A percentile compares a stretch with the other conserved stretches of the same genome.
Conservation (phyloP, 208 protist species). For the Leishmania amazonensis region DNA sequence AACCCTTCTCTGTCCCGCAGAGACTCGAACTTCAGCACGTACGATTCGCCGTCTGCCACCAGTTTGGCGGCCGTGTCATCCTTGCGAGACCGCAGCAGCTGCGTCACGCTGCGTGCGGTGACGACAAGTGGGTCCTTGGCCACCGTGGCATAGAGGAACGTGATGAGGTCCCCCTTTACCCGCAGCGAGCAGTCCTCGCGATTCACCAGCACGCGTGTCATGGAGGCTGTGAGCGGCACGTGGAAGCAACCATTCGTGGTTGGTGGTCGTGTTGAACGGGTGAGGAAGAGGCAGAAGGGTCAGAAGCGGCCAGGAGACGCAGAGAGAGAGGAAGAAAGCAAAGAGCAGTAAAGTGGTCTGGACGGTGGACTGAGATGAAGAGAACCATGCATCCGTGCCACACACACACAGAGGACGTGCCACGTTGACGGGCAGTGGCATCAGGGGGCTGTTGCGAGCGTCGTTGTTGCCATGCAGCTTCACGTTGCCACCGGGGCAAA, state of each 20-base stretch:
- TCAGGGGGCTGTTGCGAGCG: neutral
- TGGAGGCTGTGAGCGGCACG: neutral
- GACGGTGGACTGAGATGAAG: neutral
- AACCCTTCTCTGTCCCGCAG: conserved; percentile 45
- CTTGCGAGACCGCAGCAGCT: conserved; percentile 73
- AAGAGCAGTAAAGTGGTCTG: neutral
- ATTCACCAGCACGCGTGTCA: conserved; percentile 62
- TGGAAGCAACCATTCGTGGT: neutral
- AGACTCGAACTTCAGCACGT: conserved; percentile 51
- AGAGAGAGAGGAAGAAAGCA: neutral
- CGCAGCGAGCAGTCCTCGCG: conserved; percentile 41
- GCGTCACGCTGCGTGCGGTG: conserved; percentile 40
- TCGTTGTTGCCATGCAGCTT: neutral
- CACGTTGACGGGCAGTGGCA: neutral
- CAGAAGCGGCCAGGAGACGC: neutral
- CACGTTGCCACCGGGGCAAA: neutral
- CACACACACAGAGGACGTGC: neutral
- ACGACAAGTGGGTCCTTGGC: conserved; percentile 22
- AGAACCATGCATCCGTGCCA: neutral
- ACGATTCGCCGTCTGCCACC: conserved; percentile 27
- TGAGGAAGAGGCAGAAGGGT: neutral
- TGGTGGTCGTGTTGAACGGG: neutral
- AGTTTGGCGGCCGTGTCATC: conserved; percentile 53
- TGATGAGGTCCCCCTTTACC: conserved; percentile 47
- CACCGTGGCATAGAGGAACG: conserved; percentile 23